phyloP scores from a whole-genome alignment of 257 asterid genomes.

The Lantana camara region DNA sequence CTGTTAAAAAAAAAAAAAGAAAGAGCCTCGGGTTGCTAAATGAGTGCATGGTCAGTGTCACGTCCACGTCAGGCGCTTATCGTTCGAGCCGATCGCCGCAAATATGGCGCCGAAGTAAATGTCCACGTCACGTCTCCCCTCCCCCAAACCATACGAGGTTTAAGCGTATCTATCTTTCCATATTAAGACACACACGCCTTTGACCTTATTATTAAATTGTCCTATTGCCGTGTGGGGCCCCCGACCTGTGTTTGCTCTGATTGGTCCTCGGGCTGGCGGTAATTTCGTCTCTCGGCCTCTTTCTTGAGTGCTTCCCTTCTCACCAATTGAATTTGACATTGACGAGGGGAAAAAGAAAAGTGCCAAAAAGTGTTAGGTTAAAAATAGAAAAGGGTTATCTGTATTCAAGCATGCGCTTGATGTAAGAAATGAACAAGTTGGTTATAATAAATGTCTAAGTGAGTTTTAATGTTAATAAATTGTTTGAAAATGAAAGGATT shows the following conservation, averaged over 20 bases:
- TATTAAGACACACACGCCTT: neutral
- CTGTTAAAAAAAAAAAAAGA: too few relatives aligned
- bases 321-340: too few relatives aligned
- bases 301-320: neutral
- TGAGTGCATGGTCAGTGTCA: neutral
- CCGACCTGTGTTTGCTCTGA: neutral
- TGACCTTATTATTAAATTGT: neutral
- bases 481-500: too few relatives aligned
- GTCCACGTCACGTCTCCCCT: neutral
- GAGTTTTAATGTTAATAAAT: too few relatives aligned
- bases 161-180: neutral
- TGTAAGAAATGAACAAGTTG: too few relatives aligned
- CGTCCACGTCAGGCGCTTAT: constrained; percentile 19
- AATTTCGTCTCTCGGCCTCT: neutral
- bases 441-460: too few relatives aligned
- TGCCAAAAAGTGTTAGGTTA: neutral
- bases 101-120: too few relatives aligned
- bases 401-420: too few relatives aligned
- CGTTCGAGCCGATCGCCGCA: neutral
- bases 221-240: neutral
- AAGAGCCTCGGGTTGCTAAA: neutral
- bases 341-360: too few relatives aligned
- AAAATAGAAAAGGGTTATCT: too few relatives aligned
- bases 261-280: neutral
- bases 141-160: neutral